Percentiles rank a stretch among this genome's conserved stretches.
Conservation (phyloP, 306 rosid genomes). For the Vigna mungo region DNA sequence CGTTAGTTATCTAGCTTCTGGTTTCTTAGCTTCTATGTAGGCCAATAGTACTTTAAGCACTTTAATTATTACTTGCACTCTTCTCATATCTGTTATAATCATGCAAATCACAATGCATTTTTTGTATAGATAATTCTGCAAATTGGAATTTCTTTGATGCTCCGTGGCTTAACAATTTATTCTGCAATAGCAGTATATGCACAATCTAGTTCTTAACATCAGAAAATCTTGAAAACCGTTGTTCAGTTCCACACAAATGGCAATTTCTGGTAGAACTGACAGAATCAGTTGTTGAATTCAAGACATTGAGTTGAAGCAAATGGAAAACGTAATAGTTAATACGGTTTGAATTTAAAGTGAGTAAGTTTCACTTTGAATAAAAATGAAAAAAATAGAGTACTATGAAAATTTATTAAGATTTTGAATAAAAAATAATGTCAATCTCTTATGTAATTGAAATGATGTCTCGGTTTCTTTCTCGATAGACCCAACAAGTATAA, state of each 20-base stretch:
- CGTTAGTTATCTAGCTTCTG: slow-evolving; percentile 11
- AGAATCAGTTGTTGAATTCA: neutral
- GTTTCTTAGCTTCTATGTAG: slow-evolving; percentile 2
- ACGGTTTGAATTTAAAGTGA: no score
- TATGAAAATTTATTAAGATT: no score
- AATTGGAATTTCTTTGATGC: slow-evolving; percentile 8
- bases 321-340: neutral
- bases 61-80: slow-evolving; percentile 5
- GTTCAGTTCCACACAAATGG: neutral
- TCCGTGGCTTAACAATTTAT: neutral
- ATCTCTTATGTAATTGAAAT: no score
- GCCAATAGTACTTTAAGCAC: slow-evolving; percentile 9
- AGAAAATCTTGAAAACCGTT: neutral
- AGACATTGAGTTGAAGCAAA: neutral
- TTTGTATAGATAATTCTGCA: neutral
- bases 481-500: no score
- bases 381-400: no score
- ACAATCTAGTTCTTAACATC: slow-evolving; percentile 8
- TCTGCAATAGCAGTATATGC: neutral
- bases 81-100: neutral
- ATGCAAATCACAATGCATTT: slow-evolving; percentile 9
- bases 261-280: neutral
- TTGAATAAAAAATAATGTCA: accelerated
- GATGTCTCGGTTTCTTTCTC: no score
- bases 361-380: no score